Percentiles rank a stretch among this genome's conserved stretches.
Conservation (phyloP, 2,329 filamentous ascomycete genomes). For the Aspergillus fumigatiaffinis region DNA sequence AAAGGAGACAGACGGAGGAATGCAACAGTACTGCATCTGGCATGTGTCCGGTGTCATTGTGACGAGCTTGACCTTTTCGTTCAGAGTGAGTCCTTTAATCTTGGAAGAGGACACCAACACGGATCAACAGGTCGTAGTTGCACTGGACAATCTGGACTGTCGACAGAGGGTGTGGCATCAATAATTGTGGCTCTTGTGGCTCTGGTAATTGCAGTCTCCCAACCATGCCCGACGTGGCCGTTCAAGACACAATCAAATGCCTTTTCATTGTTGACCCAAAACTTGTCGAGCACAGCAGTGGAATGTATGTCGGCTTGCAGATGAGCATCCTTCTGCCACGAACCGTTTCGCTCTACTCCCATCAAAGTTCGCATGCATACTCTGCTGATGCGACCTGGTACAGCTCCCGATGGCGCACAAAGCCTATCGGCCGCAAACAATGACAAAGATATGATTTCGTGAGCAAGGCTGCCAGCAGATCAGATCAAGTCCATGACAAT, state of each 20-base stretch:
- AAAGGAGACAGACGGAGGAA: background rate
- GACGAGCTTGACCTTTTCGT: background rate
- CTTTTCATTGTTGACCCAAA: background rate
- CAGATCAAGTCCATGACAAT: constrained; percentile 24
- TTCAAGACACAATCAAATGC: background rate
- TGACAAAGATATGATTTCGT: too few species aligned
- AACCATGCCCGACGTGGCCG: background rate
- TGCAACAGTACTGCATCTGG: background rate
- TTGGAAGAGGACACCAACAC: background rate
- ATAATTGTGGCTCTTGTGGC: background rate
- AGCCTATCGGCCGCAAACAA: too few species aligned
- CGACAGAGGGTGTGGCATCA: background rate
- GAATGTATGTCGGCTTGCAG: too few species aligned
- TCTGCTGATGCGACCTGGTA: too few species aligned
- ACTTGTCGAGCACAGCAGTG: too few species aligned
- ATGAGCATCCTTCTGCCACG: too few species aligned
- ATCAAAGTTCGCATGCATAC: too few species aligned
- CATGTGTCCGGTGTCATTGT: background rate
- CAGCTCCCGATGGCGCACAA: too few species aligned
- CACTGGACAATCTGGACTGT: background rate
- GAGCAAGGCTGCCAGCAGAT: background rate
- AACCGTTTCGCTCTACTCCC: too few species aligned
- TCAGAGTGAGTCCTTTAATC: background rate
- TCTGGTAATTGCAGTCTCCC: background rate
- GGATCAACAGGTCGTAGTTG: background rate